phyloP scores from a whole-genome alignment of 73 alveolate species.

The Blepharisma stoltei region DNA sequence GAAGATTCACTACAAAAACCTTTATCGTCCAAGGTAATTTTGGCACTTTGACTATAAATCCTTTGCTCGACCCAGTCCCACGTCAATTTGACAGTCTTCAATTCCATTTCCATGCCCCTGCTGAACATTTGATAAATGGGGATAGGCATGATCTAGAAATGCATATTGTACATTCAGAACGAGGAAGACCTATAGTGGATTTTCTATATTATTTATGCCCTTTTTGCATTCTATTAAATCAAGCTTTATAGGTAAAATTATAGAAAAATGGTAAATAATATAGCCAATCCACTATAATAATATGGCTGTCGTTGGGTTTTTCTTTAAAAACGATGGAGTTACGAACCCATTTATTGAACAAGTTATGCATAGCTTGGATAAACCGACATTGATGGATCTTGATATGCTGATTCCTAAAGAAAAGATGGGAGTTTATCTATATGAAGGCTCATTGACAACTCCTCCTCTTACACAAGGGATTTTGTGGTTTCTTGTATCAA shows the following conservation, averaged over 20 bases:
- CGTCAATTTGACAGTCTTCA: neutral
- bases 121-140: constrained; percentile 16
- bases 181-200: neutral
- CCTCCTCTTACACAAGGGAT: constrained; percentile 66
- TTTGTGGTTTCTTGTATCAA: constrained; percentile 51
- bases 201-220: too few relatives aligned
- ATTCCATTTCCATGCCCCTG: constrained; percentile 17
- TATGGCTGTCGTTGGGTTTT: constrained; percentile 46
- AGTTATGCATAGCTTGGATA: constrained; percentile 31
- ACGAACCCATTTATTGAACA: constrained; percentile 37
- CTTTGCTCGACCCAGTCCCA: neutral
- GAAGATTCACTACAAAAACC: neutral
- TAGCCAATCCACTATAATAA: too few relatives aligned
- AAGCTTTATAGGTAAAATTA: too few relatives aligned
- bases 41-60: neutral
- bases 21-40: neutral
- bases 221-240: too few relatives aligned
- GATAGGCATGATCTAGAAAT: constrained; percentile 10
- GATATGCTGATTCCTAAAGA: constrained; percentile 33
- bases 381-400: constrained; percentile 35
- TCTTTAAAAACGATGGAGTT: constrained; percentile 42
- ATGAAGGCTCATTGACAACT: constrained; percentile 61
- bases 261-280: too few relatives aligned
- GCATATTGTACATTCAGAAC: constrained; percentile 14
- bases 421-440: constrained; percentile 38